Evolutionary conservation across 148 eudicot genomes (phyloP).

Genomic region (Heliosperma pusillum): DNA sequence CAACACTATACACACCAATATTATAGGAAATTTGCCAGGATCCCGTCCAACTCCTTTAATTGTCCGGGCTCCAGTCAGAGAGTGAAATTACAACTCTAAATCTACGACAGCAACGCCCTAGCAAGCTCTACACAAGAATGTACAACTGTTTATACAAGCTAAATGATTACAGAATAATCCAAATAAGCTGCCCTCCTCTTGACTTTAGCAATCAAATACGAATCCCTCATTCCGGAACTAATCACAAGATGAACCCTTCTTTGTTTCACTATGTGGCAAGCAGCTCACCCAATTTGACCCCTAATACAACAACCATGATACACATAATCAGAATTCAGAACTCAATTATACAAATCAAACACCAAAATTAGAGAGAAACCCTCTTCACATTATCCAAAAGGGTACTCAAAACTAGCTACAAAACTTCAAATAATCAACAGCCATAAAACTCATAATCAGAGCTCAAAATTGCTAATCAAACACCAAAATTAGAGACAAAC

Average conservation of each 20-base stretch:
- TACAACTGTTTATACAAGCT: constrained; percentile 22
- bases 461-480: not conserved
- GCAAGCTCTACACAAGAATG: constrained; percentile 18
- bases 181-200: constrained; percentile 30
- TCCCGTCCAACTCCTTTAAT: constrained; percentile 36
- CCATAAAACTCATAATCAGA: not conserved
- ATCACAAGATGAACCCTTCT: constrained; percentile 8
- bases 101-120: constrained; percentile 13
- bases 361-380: constrained; percentile 20
- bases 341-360: constrained; percentile 25
- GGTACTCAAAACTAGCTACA: constrained; percentile 12
- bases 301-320: constrained; percentile 26
- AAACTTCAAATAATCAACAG: not conserved
- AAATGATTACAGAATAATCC: constrained; percentile 25
- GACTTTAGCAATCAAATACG: constrained; percentile 29
- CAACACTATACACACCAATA: constrained; percentile 32
- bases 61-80: constrained; percentile 32
- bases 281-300: constrained; percentile 27
- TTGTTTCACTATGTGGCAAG: constrained; percentile 24
- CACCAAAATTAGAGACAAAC: not conserved
- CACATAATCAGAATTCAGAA: constrained; percentile 32
- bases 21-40: constrained; percentile 61
- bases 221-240: constrained; percentile 37
- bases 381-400: constrained; percentile 14
- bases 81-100: not conserved